Base-by-base conservation (phyloP, 768 basidiomycete genomes). In the Kwoniella sp. region DNA sequence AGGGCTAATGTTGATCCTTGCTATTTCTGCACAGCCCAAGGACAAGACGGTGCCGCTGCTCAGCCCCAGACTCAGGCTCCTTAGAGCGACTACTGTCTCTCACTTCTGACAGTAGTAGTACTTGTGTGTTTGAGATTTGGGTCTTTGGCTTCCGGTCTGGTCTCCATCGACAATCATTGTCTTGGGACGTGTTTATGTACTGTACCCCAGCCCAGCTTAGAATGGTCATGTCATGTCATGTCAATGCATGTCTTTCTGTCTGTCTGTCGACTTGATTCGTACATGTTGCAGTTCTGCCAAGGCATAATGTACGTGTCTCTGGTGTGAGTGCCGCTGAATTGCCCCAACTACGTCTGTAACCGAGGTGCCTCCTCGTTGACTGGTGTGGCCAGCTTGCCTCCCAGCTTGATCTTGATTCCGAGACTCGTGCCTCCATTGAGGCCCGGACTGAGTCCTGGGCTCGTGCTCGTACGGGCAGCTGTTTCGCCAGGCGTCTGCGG, bases 31-130 rank as follows among this genome's bases (percentile, higher is more conserved):
- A 29, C 53, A 68, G 67, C 55, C n/a, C 67, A 68, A 68, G 62
- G 63, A 23, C 63, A 65, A 55, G 63, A 65, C 47, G 63, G 41
- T 17, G 41, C 51, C 52, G 59, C 65, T 15, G 59, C 65, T 15
- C 65, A 66, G 30, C 56, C 54, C 41, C 57, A 58, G 22, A 56
- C 52, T 61, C 65, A 55, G 26, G 59, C 58, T 54, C 65, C 41
- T 13, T 61, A 23, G 23, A 22, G 31, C 15, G 26, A 48, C 4
- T 26, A 47, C n/a, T n/a, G n/a, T n/a, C n/a, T n/a, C n/a, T n/a
- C n/a, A n/a, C n/a, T n/a, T n/a, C n/a, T n/a, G n/a, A n/a, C n/a
- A n/a, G n/a, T n/a, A n/a, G n/a, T n/a, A n/a, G n/a, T 22, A 58
- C 25, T 11, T 2, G 23, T 26, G 28, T 31, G 58, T 48, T 58